These are phyloP conservation scores for Ilex aquifolium DNA, from an alignment of 257 asterid species.

Conservation along the genomic window DNA sequence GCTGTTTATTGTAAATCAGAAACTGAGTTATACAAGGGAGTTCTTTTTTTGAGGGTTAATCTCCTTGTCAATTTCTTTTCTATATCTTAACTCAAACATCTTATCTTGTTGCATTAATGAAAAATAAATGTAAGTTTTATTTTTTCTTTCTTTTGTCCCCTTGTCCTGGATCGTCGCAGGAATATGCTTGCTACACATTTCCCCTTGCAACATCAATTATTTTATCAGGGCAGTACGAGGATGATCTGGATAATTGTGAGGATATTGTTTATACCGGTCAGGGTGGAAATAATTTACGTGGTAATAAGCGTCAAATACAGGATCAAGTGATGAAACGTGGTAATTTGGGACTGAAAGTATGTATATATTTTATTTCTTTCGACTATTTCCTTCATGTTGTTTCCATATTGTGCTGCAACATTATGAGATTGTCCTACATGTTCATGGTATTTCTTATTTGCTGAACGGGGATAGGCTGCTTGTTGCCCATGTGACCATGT, in stretches of 20 bases:
- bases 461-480: not conserved
- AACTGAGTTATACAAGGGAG: not conserved
- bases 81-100: not conserved
- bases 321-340: constrained; percentile 72
- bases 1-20: not conserved
- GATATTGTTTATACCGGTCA: constrained; percentile 88
- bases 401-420: not conserved
- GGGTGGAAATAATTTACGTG: constrained; percentile 80
- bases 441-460: no score
- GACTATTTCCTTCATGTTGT: not conserved
- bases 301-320: constrained; percentile 60
- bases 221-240: constrained; percentile 91
- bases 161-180: constrained; percentile 32
- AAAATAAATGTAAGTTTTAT: not conserved
- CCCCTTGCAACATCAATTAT: constrained; percentile 70
- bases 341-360: constrained; percentile 75
- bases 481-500: not conserved
- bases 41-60: not conserved
- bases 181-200: constrained; percentile 26
- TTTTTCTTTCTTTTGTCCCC: not conserved
- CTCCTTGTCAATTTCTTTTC: not conserved
- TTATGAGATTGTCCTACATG: no score
- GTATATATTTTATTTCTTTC: constrained; percentile 11
- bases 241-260: constrained; percentile 69
- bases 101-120: not conserved